phyloP scores from a whole-genome alignment of 305 asterid genomes.

The Solanum hybrid region DNA sequence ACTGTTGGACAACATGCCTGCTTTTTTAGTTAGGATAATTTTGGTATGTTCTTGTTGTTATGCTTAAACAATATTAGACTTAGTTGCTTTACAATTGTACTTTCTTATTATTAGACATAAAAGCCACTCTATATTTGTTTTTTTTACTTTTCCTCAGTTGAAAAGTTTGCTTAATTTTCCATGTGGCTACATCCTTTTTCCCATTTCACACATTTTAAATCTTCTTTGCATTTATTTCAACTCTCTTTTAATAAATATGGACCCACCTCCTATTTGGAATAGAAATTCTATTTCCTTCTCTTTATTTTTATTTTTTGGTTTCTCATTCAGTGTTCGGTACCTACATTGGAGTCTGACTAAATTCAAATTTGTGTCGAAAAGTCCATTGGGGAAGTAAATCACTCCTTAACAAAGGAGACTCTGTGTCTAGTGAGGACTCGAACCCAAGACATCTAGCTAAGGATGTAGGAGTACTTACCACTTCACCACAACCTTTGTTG shows the following conservation, averaged over 20 bases:
- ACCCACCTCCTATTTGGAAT: neutral
- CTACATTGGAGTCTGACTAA: neutral
- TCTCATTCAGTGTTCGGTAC: neutral
- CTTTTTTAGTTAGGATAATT: neutral
- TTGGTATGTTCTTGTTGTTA: too few species aligned
- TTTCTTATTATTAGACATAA: too few species aligned
- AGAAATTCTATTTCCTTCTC: neutral
- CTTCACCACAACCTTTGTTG: neutral
- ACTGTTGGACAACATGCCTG: neutral
- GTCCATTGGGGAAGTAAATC: neutral
- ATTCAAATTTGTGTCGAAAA: neutral
- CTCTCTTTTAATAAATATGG: neutral
- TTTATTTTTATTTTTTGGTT: too few species aligned
- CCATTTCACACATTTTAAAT: neutral
- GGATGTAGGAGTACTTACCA: neutral
- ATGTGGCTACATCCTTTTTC: neutral
- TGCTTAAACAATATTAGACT: neutral
- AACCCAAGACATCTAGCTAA: neutral
- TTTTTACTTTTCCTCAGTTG: neutral
- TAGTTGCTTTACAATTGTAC: neutral
- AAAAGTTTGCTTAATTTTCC: neutral
- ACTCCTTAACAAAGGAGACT: neutral
- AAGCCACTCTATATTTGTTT: neutral
- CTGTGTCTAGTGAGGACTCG: neutral
- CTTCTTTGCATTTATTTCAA: neutral